phyloP scores from a whole-genome alignment of 352 stramenopile genomes.

The Blastocystis sp. region DNA sequence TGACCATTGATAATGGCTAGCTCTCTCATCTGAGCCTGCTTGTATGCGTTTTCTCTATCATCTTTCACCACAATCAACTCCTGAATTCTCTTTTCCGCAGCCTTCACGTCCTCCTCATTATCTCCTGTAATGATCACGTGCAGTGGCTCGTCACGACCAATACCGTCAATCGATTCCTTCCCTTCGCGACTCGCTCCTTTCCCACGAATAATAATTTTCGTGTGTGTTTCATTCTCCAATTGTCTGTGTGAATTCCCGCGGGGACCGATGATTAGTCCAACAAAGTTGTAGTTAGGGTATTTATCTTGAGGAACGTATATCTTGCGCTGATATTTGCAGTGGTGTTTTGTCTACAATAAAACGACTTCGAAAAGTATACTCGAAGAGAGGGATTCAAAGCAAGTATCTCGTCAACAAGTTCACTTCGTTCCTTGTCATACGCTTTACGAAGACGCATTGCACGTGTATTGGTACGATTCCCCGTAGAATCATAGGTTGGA shows the following conservation, averaged over 20 bases:
- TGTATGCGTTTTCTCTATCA: slow-evolving; percentile 80
- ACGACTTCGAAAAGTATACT: background rate
- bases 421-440: slow-evolving; percentile 79
- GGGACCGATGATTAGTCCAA: slow-evolving; percentile 96
- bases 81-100: slow-evolving; percentile 78
- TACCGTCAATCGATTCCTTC: slow-evolving; percentile 74
- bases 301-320: slow-evolving; percentile 94
- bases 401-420: slow-evolving; percentile 88
- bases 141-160: slow-evolving; percentile 85
- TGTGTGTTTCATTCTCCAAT: slow-evolving; percentile 94
- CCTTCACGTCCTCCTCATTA: slow-evolving; percentile 76
- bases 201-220: slow-evolving; percentile 93
- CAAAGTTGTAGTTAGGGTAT: slow-evolving; percentile 98
- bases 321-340: slow-evolving; percentile 86
- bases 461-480: slow-evolving; percentile 91
- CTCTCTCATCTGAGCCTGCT: slow-evolving; percentile 94
- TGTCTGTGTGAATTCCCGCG: slow-evolving; percentile 98
- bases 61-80: slow-evolving; percentile 81
- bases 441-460: slow-evolving; percentile 85
- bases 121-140: slow-evolving; percentile 88
- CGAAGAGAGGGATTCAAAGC: slow-evolving; percentile 78
- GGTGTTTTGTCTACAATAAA: slow-evolving; percentile 59
- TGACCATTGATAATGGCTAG: slow-evolving; percentile 94
- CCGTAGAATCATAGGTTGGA: slow-evolving; percentile 85
- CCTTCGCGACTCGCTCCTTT: slow-evolving; percentile 83